These are phyloP conservation scores for Phytophthora podocarpi DNA, from an alignment of 352 stramenopile species.

Conservation along the genomic window DNA sequence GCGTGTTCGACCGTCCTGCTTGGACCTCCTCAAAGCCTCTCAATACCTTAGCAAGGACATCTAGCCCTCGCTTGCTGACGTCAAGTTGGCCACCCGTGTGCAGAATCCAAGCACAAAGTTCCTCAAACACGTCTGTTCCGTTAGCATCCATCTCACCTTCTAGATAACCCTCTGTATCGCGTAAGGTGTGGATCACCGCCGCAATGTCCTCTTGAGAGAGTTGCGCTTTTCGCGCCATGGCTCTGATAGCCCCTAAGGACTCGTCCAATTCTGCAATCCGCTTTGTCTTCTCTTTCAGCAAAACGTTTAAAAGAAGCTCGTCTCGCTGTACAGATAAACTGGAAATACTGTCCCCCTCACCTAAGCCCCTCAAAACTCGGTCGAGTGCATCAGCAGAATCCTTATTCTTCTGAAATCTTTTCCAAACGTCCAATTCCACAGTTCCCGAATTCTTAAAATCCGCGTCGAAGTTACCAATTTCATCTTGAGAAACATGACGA, in stretches of 20 bases:
- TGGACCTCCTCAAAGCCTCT: constrained; percentile 47
- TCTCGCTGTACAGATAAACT: constrained; percentile 37
- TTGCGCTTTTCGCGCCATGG: constrained; percentile 45
- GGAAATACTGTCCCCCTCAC: constrained; percentile 28
- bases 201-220: constrained; percentile 55
- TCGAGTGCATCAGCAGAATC: constrained; percentile 21
- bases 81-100: constrained; percentile 53
- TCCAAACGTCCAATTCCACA: constrained; percentile 28
- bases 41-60: constrained; percentile 30
- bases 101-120: constrained; percentile 41
- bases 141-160: constrained; percentile 2
- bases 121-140: constrained; percentile 21
- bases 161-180: not conserved
- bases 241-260: constrained; percentile 45
- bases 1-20: constrained; percentile 26
- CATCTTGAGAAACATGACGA: constrained; percentile 40
- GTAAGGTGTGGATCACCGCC: constrained; percentile 30
- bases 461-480: constrained; percentile 29
- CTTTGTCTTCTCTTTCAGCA: constrained; percentile 70
- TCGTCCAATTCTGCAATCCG: constrained; percentile 62
- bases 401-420: constrained; percentile 29
- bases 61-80: constrained; percentile 45
- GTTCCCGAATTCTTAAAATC: constrained; percentile 4
- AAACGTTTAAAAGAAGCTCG: constrained; percentile 43
- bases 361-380: constrained; percentile 21